A percentile compares a stretch with the other conserved stretches of the same genome.
phyloP scores from a whole-genome alignment of 148 eudicot genomes.

The Pouteria glomerata region DNA sequence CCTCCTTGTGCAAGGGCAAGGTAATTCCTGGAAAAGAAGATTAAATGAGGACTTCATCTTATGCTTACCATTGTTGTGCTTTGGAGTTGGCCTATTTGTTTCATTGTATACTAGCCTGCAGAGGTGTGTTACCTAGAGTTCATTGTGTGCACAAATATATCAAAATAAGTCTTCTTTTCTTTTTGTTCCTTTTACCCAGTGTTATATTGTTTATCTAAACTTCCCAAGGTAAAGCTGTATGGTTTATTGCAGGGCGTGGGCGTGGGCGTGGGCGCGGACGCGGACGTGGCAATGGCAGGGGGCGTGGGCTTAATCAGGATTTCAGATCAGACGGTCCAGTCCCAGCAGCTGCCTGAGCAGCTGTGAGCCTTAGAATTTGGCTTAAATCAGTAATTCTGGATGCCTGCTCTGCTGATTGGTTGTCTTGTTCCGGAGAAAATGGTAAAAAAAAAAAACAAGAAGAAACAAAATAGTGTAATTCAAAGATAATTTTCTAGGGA shows the following conservation, averaged over 20 bases:
- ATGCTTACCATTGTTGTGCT: not conserved
- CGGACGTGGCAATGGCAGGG: conserved; percentile 24
- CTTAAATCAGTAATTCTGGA: not conserved
- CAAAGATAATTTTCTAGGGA: not conserved
- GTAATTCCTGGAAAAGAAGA: not conserved
- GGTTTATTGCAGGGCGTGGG: conserved; percentile 24
- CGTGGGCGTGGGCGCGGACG: conserved; percentile 44
- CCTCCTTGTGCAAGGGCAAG: not conserved
- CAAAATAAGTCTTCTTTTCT: not conserved
- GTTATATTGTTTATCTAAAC: not conserved
- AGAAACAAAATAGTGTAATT: not conserved
- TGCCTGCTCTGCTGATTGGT: conserved; percentile 8
- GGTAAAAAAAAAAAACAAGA: not conserved
- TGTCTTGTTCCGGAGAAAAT: not conserved
- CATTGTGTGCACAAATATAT: not conserved
- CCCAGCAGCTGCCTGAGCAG: conserved; percentile 13
- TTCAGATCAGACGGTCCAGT: conserved; percentile 15
- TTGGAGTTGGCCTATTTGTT: not conserved
- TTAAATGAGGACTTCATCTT: not conserved
- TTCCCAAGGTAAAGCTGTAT: not conserved
- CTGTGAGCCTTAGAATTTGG: conserved; percentile 1
- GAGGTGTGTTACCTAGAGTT: too few relatives aligned
- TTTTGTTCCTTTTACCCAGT: not conserved
- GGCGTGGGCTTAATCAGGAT: conserved; percentile 18
- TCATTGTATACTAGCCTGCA: not conserved